A percentile compares a stretch with the other conserved stretches of the same genome.
phyloP scores from a whole-genome alignment of 441 rosid genomes.

The Gossypium davidsonii region DNA sequence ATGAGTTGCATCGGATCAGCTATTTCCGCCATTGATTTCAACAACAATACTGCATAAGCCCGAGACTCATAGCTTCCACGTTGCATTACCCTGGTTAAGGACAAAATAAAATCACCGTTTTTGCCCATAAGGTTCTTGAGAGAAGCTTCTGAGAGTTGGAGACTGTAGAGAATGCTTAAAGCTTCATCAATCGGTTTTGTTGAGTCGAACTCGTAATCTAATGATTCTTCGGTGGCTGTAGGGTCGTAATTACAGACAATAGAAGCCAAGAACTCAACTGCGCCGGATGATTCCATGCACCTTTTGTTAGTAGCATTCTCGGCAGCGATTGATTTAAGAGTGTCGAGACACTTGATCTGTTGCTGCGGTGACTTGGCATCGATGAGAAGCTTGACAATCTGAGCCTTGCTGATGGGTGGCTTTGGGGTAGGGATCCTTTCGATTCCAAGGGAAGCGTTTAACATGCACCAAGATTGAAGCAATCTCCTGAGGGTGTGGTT shows the following conservation, averaged over 20 bases:
- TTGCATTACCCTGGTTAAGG: conserved; percentile 52
- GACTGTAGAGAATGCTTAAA: conserved; percentile 43
- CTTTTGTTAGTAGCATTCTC: conserved; percentile 52
- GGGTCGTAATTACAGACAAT: conserved; percentile 11
- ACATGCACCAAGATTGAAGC: conserved; percentile 90
- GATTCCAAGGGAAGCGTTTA: conserved; percentile 64
- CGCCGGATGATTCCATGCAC: conserved; percentile 70
- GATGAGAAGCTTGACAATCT: conserved; percentile 49
- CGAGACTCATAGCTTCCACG: conserved; percentile 66
- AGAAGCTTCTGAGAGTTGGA: conserved; percentile 50
- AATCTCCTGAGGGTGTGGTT: conserved; percentile 73
- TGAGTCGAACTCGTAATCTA: conserved; percentile 25
- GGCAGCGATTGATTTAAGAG: conserved; percentile 45
- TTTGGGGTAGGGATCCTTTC: conserved; percentile 83
- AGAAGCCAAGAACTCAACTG: conserved; percentile 53
- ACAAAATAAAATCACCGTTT: conserved; percentile 38
- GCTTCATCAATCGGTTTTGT: conserved; percentile 47
- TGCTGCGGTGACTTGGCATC: conserved; percentile 45
- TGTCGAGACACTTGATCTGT: conserved; percentile 41
- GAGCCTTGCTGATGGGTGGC: conserved; percentile 48
- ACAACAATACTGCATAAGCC: conserved; percentile 53
- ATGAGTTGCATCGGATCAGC: conserved; percentile 57
- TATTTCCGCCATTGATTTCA: conserved; percentile 49
- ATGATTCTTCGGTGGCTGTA: conserved; percentile 12
- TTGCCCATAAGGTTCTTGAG: conserved; percentile 45